These are phyloP conservation scores for Ceratocystiopsis minuta DNA, from an alignment of 2,329 filamentous ascomycete species.

Conservation along the genomic window DNA sequence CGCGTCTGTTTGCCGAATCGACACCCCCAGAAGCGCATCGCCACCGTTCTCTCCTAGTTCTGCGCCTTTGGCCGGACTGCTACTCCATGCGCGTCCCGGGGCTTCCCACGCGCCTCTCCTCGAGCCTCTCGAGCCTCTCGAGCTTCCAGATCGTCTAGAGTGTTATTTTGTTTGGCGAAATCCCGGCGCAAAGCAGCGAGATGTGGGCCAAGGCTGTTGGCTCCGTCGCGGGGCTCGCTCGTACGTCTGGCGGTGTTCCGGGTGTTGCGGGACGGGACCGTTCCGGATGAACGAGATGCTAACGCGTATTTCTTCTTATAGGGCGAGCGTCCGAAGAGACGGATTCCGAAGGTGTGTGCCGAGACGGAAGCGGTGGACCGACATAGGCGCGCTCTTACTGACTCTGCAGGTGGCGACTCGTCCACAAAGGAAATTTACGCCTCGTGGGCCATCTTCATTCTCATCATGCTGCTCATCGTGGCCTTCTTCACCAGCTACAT, in stretches of 20 bases:
- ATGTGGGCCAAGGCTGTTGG: constrained; percentile 14
- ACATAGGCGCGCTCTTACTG: constrained; percentile 6
- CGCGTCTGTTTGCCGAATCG: too few relatives aligned
- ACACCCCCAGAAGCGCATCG: too few relatives aligned
- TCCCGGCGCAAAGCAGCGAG: neutral
- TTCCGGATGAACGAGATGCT: too few relatives aligned
- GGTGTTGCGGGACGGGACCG: too few relatives aligned
- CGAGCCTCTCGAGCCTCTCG: too few relatives aligned
- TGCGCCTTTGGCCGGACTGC: too few relatives aligned
- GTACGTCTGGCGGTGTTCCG: constrained; percentile 14
- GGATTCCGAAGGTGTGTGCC: constrained; percentile 26
- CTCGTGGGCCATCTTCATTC: constrained; percentile 94
- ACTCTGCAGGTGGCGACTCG: constrained; percentile 46
- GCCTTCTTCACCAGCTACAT: constrained; percentile 96
- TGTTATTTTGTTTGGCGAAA: too few relatives aligned
- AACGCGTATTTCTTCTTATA: constrained; percentile 8
- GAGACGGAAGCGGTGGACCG: neutral
- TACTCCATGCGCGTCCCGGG: too few relatives aligned
- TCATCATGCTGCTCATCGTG: constrained; percentile 81
- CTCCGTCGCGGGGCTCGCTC: constrained; percentile 21
- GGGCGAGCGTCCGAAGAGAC: constrained; percentile 27
- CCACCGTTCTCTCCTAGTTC: too few relatives aligned
- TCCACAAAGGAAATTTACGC: constrained; percentile 86
- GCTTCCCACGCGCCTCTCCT: too few relatives aligned
- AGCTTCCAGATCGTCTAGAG: too few relatives aligned